These are phyloP conservation scores for Malania oleifera DNA, from an alignment of 164 flowering plant genomes.

Conservation along the genomic window DNA sequence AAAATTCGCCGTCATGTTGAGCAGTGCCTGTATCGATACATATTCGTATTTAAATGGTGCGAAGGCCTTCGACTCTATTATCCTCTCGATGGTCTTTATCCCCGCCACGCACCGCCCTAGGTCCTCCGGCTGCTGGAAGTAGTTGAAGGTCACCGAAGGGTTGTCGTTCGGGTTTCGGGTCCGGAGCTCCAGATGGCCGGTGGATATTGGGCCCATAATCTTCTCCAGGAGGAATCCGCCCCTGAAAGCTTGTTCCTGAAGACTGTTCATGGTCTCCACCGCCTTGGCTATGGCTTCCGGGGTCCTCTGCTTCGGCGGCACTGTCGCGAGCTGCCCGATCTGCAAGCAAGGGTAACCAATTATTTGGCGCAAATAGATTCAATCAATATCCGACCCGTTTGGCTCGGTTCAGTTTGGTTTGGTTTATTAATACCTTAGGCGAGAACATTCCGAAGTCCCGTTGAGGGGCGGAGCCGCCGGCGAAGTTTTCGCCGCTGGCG, in stretches of 20 bases:
- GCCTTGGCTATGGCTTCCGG: slow-evolving; percentile 5
- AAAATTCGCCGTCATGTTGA: neutral
- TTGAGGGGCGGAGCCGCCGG: slow-evolving; percentile 8
- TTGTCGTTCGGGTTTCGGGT: neutral
- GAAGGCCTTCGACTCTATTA: neutral
- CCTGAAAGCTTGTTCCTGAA: neutral
- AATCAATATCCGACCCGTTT: no score
- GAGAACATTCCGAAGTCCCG: slow-evolving; percentile 54
- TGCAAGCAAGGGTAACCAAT: slow-evolving; percentile 12
- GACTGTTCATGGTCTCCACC: slow-evolving; percentile 1
- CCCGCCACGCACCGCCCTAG: neutral
- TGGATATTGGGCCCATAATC: neutral
- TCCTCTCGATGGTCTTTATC: neutral
- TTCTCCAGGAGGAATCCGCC: neutral
- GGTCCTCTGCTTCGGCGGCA: slow-evolving; percentile 26
- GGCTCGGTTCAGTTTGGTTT: no score
- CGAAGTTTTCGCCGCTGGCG: slow-evolving; percentile 49
- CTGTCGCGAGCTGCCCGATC: slow-evolving; percentile 56
- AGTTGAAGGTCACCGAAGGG: neutral
- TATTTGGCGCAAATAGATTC: no score
- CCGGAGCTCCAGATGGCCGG: neutral
- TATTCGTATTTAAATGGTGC: neutral
- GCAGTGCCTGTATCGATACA: neutral
- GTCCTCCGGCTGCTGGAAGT: neutral
- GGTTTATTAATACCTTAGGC: slow-evolving; percentile 56